A percentile compares a stretch with the other conserved stretches of the same genome.
Evolutionary conservation across 441 rosid species (phyloP).

Genomic region (Sinapis alba): DNA sequence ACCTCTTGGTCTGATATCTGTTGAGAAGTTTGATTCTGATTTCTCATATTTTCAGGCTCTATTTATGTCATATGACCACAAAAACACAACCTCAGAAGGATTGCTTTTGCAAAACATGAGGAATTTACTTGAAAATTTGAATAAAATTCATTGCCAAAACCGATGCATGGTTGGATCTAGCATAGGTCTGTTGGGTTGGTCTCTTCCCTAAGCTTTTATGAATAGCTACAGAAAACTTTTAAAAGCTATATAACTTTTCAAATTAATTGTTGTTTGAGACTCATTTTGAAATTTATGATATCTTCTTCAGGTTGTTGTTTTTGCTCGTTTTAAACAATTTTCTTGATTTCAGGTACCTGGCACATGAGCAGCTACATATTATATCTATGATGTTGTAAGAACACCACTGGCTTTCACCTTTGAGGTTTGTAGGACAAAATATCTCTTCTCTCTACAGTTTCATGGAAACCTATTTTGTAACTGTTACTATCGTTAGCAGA

Average conservation of each 20-base stretch:
- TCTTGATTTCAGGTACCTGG: slow-evolving; percentile 70
- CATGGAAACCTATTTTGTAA: slow-evolving; percentile 5
- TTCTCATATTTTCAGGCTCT: slow-evolving; percentile 85
- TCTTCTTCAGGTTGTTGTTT: neutral
- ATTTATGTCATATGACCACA: slow-evolving; percentile 99
- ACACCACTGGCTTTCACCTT: slow-evolving; percentile 98
- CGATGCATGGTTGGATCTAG: no score
- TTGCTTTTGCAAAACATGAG: no score
- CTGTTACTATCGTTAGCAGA: slow-evolving; percentile 47
- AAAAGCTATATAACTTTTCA: no score
- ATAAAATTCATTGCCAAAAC: no score
- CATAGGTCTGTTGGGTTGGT: no score
- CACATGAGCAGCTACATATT: slow-evolving; percentile 99
- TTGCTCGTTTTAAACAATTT: neutral
- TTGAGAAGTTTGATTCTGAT: no score
- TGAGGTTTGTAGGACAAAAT: slow-evolving; percentile 63
- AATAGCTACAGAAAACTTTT: neutral
- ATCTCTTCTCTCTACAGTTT: neutral
- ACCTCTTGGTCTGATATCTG: no score
- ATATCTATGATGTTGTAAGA: slow-evolving; percentile 76
- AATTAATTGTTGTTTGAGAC: no score
- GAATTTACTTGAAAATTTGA: no score
- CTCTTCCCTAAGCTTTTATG: no score
- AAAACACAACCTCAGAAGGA: slow-evolving; percentile 82
- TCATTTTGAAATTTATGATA: neutral